Evolutionary conservation across 2,329 filamentous ascomycete species (phyloP).

Genomic region (Epichloe sp.): DNA sequence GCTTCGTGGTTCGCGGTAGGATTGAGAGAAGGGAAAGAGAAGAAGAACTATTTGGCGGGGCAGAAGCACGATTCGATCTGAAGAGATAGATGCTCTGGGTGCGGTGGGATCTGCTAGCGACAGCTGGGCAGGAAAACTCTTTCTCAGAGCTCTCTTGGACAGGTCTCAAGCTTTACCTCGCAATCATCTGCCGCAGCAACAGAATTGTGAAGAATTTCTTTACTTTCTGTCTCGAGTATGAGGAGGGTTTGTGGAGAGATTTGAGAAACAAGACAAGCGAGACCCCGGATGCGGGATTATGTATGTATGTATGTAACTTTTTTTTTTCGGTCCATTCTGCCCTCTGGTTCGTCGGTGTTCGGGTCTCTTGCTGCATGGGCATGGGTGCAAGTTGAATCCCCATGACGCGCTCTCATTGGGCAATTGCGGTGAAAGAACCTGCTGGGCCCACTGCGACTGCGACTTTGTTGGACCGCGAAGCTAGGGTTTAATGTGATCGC

Average conservation of each 20-base stretch:
- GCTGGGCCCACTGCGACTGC: not conserved
- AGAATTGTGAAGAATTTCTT: conserved; percentile 5
- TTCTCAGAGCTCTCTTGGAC: conserved; percentile 24
- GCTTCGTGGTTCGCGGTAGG: not conserved
- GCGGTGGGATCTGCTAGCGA: conserved; percentile 19
- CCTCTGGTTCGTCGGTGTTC: not conserved
- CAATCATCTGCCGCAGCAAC: conserved; percentile 22
- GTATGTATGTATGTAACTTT: not conserved
- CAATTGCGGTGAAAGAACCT: conserved; percentile 1
- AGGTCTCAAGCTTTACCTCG: conserved; percentile 25
- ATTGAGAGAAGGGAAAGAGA: not conserved
- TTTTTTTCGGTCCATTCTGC: not conserved
- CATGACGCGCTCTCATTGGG: not conserved
- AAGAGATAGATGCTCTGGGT: conserved; percentile 8
- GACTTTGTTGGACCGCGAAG: too few relatives aligned
- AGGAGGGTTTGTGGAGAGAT: conserved; percentile 7
- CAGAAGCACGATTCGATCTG: conserved; percentile 12
- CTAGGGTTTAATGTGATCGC: too few relatives aligned
- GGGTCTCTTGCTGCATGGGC: conserved; percentile 3
- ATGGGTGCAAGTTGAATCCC: not conserved
- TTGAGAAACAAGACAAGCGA: conserved; percentile 5
- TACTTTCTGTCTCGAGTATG: conserved; percentile 1
- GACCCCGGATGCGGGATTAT: conserved; percentile 2
- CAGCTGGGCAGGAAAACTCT: conserved; percentile 23
- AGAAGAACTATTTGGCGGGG: conserved; percentile 13